These are phyloP conservation scores for Vitis rotundifolia DNA, from an alignment of 164 flowering plant genomes.

Conservation along the genomic window DNA sequence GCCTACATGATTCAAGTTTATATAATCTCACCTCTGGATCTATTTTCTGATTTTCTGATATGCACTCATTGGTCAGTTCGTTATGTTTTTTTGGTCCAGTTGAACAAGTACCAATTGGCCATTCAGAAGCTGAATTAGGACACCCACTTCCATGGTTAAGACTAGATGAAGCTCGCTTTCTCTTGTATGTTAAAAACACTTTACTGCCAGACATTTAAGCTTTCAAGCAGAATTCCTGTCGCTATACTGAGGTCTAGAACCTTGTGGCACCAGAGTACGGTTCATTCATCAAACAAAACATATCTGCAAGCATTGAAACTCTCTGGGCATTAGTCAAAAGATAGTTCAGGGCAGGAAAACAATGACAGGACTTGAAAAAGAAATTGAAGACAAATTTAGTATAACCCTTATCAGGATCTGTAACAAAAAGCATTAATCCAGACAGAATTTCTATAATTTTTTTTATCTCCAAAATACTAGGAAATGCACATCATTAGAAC, in stretches of 20 bases:
- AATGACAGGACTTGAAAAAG: too few species aligned
- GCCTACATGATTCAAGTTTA: background rate
- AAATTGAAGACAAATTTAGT: too few species aligned
- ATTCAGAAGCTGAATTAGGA: background rate
- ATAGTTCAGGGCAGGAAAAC: too few species aligned
- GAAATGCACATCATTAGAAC: too few species aligned
- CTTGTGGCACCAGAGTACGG: background rate
- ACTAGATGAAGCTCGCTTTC: conserved; percentile 19
- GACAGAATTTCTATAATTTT: too few species aligned
- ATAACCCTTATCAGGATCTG: too few species aligned
- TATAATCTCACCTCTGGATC: conserved; percentile 19
- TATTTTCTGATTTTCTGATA: conserved; percentile 10
- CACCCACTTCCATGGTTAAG: conserved; percentile 1
- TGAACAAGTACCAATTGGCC: conserved; percentile 3
- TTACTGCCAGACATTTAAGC: conserved; percentile 25
- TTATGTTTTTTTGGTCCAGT: conserved; percentile 6
- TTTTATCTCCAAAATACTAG: too few species aligned
- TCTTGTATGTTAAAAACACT: conserved; percentile 25
- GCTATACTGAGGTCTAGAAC: too few species aligned
- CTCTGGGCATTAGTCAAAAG: too few species aligned
- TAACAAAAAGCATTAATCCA: too few species aligned
- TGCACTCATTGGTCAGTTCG: conserved; percentile 1
- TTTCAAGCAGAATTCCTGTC: conserved; percentile 9
- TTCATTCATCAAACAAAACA: background rate
- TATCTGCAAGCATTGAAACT: background rate